Evolutionary conservation across 2,329 filamentous ascomycete genomes (phyloP).

Genomic region (Penicillium glabrum): DNA sequence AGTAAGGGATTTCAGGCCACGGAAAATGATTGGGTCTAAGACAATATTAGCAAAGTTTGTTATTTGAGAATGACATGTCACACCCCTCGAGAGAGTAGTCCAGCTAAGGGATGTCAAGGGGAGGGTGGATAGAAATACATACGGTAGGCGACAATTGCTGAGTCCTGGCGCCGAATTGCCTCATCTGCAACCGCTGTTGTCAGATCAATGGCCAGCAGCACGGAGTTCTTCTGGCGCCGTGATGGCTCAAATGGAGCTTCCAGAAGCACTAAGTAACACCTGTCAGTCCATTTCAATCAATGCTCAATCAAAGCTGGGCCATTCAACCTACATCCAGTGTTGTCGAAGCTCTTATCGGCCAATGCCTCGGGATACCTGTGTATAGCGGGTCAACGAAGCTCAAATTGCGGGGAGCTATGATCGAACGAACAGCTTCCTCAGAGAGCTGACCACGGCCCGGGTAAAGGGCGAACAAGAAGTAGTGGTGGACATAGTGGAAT

Average conservation of each 20-base stretch:
- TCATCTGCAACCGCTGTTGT: conserved; percentile 87
- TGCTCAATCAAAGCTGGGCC: background rate
- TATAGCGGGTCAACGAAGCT: conserved; percentile 10
- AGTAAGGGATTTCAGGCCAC: conserved; percentile 84
- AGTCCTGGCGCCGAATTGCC: conserved; percentile 73
- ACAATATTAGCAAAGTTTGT: background rate
- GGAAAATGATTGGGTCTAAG: conserved; percentile 95
- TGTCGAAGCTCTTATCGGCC: conserved; percentile 90
- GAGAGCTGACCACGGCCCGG: conserved; percentile 69
- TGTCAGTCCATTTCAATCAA: background rate
- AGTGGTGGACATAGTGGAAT: conserved; percentile 34
- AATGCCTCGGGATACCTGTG: conserved; percentile 81
- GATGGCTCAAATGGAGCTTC: conserved; percentile 65
- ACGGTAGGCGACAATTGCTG: conserved; percentile 89
- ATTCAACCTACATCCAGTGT: conserved; percentile 68
- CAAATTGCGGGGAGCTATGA: conserved; percentile 8
- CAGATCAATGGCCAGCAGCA: conserved; percentile 84
- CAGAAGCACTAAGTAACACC: conserved; percentile 56
- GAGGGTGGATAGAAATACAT: conserved; percentile 32
- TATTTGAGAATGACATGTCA: background rate
- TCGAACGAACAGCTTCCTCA: conserved; percentile 71
- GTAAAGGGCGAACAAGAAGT: conserved; percentile 60
- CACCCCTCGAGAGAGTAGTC: background rate
- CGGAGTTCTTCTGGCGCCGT: conserved; percentile 62
- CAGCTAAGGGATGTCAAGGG: background rate